These are phyloP conservation scores for Hanseniaspora jakobsenii DNA, from an alignment of 805 yeast genomes.

Conservation along the genomic window DNA sequence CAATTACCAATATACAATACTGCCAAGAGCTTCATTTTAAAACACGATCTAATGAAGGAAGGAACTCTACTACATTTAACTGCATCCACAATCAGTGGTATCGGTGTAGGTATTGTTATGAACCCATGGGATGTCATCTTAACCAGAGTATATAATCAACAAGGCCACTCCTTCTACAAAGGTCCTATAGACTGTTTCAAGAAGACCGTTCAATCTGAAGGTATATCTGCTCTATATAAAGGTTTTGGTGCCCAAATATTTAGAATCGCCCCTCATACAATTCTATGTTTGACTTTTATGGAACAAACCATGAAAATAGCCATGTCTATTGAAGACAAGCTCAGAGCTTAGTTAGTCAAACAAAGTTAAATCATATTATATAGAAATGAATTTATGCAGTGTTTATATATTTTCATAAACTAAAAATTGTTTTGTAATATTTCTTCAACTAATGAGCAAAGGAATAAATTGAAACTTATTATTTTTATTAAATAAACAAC, in stretches of 20 bases:
- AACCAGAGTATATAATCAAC: conserved; percentile 91
- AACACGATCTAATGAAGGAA: conserved; percentile 41
- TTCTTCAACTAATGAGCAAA: too few relatives aligned
- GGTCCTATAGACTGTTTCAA: conserved; percentile 83
- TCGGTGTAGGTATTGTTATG: conserved; percentile 91
- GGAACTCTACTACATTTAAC: conserved; percentile 61
- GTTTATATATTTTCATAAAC: too few relatives aligned
- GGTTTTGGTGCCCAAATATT: conserved; percentile 89
- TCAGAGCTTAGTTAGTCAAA: too few relatives aligned
- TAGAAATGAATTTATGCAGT: too few relatives aligned
- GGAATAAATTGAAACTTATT: too few relatives aligned
- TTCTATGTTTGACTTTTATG: conserved; percentile 82
- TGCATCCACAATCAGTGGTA: conserved; percentile 68
- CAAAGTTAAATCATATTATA: too few relatives aligned
- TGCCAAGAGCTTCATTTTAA: conserved; percentile 51
- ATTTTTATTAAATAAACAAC: too few relatives aligned
- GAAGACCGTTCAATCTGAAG: conserved; percentile 75
- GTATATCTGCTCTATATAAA: conserved; percentile 77
- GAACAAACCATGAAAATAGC: conserved; percentile 76
- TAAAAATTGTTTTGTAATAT: too few relatives aligned
- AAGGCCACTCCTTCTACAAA: conserved; percentile 59
- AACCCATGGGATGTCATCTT: conserved; percentile 94
- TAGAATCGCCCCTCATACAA: conserved; percentile 91
- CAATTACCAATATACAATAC: conserved; percentile 84
- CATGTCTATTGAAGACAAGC: conserved; percentile 28